Percentiles rank a stretch among this genome's conserved stretches.
These are phyloP conservation scores for Cafeteria roenbergensis DNA, from an alignment of 108 stramenopile genomes.

Conservation along the genomic window DNA sequence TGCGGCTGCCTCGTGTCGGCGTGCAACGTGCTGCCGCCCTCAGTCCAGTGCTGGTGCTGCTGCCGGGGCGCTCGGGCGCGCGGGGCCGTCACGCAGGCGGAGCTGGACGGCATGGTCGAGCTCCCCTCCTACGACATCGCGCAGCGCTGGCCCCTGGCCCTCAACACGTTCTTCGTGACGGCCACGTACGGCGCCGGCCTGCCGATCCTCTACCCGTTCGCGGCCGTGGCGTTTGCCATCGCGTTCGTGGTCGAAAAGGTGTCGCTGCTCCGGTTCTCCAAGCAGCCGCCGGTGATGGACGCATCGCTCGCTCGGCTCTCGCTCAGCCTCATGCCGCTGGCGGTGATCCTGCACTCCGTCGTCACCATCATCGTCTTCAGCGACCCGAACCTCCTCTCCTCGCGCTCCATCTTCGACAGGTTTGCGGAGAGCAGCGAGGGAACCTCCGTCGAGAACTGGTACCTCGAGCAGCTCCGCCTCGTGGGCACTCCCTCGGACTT, in stretches of 20 bases:
- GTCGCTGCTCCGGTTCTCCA: background rate
- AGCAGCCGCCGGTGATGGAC: background rate
- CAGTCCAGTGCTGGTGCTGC: too few species aligned
- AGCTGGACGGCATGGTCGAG: background rate
- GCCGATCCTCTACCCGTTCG: slow-evolving; percentile 2
- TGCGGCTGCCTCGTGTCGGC: too few species aligned
- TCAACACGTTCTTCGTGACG: slow-evolving; percentile 7
- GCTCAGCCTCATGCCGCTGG: background rate
- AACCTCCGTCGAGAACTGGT: too few species aligned
- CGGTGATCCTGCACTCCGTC: background rate
- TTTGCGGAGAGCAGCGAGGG: too few species aligned
- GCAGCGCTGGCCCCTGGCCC: background rate
- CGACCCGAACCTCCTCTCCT: too few species aligned
- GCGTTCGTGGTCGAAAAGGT: background rate
- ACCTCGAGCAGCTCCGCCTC: too few species aligned
- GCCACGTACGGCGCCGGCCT: background rate
- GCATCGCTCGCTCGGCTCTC: background rate
- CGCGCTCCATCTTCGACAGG: too few species aligned
- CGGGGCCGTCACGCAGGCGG: background rate
- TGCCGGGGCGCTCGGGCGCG: background rate
- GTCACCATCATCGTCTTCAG: too few species aligned
- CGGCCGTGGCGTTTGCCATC: background rate
- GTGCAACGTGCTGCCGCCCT: too few species aligned
- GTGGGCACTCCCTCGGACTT: too few species aligned
- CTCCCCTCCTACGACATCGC: background rate